Conservation (phyloP, 1,284 basidiomycete species). For the Neonothopanus nambi region DNA sequence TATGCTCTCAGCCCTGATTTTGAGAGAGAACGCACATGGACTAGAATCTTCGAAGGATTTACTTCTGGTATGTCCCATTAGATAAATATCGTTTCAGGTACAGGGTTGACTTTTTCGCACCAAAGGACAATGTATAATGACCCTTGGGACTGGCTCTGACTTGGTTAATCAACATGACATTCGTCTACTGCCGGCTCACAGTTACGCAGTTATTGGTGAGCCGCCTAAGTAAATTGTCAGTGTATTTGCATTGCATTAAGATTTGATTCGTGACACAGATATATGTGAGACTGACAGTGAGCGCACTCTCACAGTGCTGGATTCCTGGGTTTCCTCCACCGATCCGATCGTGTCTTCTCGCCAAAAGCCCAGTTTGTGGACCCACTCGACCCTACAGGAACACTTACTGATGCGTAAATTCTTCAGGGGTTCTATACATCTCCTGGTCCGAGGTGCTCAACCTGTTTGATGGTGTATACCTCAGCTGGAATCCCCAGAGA, state of each 20-base stretch:
- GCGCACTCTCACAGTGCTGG: slow-evolving; percentile 58
- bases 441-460: slow-evolving; percentile 77
- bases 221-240: neutral
- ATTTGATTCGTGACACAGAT: slow-evolving; percentile 42
- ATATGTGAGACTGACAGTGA: slow-evolving; percentile 46
- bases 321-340: slow-evolving; percentile 54
- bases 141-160: slow-evolving; percentile 71
- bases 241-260: neutral
- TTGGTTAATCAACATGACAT: slow-evolving; percentile 34
- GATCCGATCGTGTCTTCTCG: slow-evolving; percentile 23
- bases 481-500: slow-evolving; percentile 83
- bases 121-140: slow-evolving; percentile 71
- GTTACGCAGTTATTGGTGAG: slow-evolving; percentile 75
- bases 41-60: slow-evolving; percentile 58
- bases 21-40: slow-evolving; percentile 85
- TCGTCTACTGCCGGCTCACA: slow-evolving; percentile 62
- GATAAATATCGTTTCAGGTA: neutral
- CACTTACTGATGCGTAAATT: neutral
- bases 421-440: slow-evolving; percentile 48
- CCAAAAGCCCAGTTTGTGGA: slow-evolving; percentile 29
- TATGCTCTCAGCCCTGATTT: slow-evolving; percentile 57
- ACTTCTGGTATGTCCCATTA: slow-evolving; percentile 43
- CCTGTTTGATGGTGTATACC: slow-evolving; percentile 80
- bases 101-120: slow-evolving; percentile 2
- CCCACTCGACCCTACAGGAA: neutral